Conservation (phyloP, 1,284 basidiomycete species). For the Thecaphora thlaspeos region DNA sequence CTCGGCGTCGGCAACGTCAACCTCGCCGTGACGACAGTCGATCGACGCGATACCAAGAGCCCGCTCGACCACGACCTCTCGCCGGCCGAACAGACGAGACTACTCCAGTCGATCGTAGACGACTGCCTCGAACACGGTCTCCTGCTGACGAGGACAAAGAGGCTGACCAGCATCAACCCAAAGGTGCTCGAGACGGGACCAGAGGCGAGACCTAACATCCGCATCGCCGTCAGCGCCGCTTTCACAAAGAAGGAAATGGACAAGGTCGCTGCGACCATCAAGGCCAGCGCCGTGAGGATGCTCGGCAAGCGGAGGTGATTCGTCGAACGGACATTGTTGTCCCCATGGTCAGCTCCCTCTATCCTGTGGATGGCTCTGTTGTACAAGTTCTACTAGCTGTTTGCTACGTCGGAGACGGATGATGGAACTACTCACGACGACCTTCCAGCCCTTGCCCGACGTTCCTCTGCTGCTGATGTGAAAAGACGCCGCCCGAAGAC, state of each 20-base stretch:
- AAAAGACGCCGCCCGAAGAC: too few species aligned
- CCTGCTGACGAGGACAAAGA: constrained; percentile 37
- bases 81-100: constrained; percentile 37
- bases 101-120: constrained; percentile 49
- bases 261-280: constrained; percentile 76
- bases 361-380: too few species aligned
- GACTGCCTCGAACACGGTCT: constrained; percentile 49
- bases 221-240: constrained; percentile 75
- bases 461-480: too few species aligned
- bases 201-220: constrained; percentile 71
- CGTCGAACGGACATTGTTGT: too few species aligned
- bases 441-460: too few species aligned
- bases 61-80: constrained; percentile 36
- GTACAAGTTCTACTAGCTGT: too few species aligned
- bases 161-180: constrained; percentile 44
- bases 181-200: constrained; percentile 38
- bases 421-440: too few species aligned
- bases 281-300: too few species aligned
- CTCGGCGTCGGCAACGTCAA: constrained; percentile 28
- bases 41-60: constrained; percentile 12
- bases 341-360: too few species aligned
- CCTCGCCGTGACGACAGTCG: constrained; percentile 15
- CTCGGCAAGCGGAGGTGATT: too few species aligned
- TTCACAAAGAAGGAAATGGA: constrained; percentile 86
- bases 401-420: too few species aligned